phyloP scores from a whole-genome alignment of 768 basidiomycete genomes.

The Pisolithus tinctorius region DNA sequence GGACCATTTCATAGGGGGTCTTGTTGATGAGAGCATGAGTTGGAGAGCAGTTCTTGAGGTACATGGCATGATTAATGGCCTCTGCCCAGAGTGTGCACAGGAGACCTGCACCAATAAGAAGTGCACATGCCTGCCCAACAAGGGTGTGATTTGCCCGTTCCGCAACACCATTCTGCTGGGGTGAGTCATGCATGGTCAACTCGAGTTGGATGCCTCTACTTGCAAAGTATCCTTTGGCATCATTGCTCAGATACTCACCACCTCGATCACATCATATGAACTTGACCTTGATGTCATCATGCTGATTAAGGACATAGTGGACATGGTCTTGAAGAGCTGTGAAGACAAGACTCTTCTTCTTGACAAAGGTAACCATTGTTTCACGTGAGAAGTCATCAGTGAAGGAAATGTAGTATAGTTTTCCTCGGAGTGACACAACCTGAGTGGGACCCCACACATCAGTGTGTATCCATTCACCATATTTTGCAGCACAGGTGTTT shows the following conservation, averaged over 20 bases:
- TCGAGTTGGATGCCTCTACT: constrained; percentile 14
- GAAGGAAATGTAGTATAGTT: constrained; percentile 29
- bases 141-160: constrained; percentile 22
- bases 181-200: constrained; percentile 19
- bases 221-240: constrained; percentile 11
- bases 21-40: too few relatives aligned
- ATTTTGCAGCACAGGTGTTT: not conserved
- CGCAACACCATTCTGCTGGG: constrained; percentile 22
- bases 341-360: constrained; percentile 18
- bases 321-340: constrained; percentile 20
- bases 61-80: too few relatives aligned
- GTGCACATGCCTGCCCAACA: constrained; percentile 11
- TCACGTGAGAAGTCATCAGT: constrained; percentile 29
- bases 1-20: too few relatives aligned
- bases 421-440: constrained; percentile 15
- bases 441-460: constrained; percentile 29
- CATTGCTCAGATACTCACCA: constrained; percentile 18
- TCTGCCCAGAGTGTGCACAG: constrained; percentile 22
- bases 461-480: constrained; percentile 11
- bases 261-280: constrained; percentile 18
- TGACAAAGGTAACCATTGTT: constrained; percentile 20
- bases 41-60: too few relatives aligned
- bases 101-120: constrained; percentile 12
- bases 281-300: constrained; percentile 11
- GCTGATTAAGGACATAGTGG: constrained; percentile 20